A percentile compares a stretch with the other conserved stretches of the same genome.
Evolutionary conservation across 495 filamentous ascomycete species (phyloP).

Genomic region (Astrothelium subdiscretum): DNA sequence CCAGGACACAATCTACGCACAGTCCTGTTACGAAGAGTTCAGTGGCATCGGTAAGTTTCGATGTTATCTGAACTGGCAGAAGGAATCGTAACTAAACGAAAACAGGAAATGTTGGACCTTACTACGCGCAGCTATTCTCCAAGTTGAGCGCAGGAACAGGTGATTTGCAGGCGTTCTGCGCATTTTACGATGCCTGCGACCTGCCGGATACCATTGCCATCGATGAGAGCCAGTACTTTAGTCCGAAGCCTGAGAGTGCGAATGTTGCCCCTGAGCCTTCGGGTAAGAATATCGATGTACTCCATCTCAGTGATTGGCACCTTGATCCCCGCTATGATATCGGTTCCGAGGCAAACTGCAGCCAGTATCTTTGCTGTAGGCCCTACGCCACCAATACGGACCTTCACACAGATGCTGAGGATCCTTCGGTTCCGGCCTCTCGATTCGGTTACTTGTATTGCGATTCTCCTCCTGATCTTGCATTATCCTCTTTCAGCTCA

Average conservation of each 20-base stretch:
- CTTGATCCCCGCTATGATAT: conserved; percentile 13
- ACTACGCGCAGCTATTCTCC: conserved; percentile 17
- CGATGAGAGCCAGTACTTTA: conserved; percentile 17
- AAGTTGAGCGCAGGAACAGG: conserved; percentile 17
- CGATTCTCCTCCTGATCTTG: conserved; percentile 21
- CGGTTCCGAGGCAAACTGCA: conserved; percentile 11
- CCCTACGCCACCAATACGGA: conserved; percentile 15
- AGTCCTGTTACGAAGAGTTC: conserved; percentile 10
- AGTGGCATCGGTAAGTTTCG: conserved; percentile 5
- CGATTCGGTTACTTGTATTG: conserved; percentile 20
- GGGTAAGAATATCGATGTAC: conserved; percentile 4
- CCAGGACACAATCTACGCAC: conserved; percentile 7
- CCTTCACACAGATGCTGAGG: conserved; percentile 14
- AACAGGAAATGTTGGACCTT: conserved; percentile 16
- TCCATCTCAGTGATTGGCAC: conserved; percentile 13
- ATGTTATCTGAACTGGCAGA: background rate
- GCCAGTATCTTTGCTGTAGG: conserved; percentile 9
- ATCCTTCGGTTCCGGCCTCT: conserved; percentile 20
- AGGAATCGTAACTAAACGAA: background rate
- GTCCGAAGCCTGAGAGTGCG: conserved; percentile 6
- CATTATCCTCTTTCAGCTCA: conserved; percentile 17
- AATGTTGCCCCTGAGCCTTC: conserved; percentile 5
- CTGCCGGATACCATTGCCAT: conserved; percentile 13
- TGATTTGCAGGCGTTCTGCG: conserved; percentile 19
- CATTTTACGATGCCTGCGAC: conserved; percentile 17